Evolutionary conservation across 805 yeast species (phyloP), one percentile per base, ranked within the genome.

Genomic region (Spathaspora arborariae): DNA sequence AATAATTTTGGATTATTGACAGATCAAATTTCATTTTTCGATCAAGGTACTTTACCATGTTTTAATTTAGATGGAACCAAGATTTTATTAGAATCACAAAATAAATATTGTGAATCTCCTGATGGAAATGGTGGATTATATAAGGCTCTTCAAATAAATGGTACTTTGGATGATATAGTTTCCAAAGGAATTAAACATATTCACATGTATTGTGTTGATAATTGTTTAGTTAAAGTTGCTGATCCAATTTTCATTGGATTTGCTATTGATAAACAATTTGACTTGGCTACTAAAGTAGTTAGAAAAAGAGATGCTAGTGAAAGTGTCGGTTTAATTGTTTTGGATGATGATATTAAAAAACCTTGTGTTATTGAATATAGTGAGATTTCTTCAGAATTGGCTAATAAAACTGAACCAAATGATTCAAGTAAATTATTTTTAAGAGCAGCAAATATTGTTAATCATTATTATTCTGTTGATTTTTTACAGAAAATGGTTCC

Each of bases 61-160:
- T 82, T 94, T 52, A 79, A 80, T 56, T 55, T 71, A 41, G 79
- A 79, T 21, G 99, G 97, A 36, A 60, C 72, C 19, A 79, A 84
- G 57, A 78, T 94, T 54, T 75, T 91, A 47, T 60, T 89, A 60
- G 81, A 80, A 51, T 63, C 81, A 6, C 70, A 76, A 38, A 59
- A 68, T 37, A 66, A 74, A 20, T 75, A 88, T 34, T 84, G 90
- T 21, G 85, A 86, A 57, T 87, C 97, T 5, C 99, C 99, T 1
- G 98, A 94, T 65, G 99, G 99, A 1, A 94, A 94, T 63, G 99
- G 99, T 48, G 99, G 99, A 1, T 73, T 94, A 43, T 94, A 94
- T 70, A 84, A 81, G 59, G 98, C 97, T 1, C 74, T 94, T 35
- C 67, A 70, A 55, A 77, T 77, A 38, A 79, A 84, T 53, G 78